These are phyloP conservation scores for Miamiensis avidus DNA, from an alignment of 169 alveolate species.

Conservation along the genomic window DNA sequence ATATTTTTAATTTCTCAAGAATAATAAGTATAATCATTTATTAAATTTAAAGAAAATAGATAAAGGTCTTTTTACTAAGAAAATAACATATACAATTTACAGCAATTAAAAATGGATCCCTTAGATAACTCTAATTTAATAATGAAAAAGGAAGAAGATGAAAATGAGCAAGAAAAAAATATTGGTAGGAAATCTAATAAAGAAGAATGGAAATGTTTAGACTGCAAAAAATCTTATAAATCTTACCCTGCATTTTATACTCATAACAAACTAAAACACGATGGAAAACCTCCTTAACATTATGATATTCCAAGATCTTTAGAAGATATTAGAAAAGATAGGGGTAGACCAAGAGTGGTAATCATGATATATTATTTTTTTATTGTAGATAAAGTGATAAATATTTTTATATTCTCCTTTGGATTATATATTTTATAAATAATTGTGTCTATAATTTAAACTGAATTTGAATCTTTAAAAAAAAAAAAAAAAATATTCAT, in stretches of 20 bases:
- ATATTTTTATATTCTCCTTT: too few species aligned
- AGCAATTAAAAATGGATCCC: neutral
- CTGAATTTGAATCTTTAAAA: too few species aligned
- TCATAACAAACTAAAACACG: conserved; percentile 45
- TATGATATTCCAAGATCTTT: conserved; percentile 46
- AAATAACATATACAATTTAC: too few species aligned
- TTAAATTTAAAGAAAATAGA: too few species aligned
- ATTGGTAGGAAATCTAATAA: neutral
- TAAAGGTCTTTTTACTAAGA: too few species aligned
- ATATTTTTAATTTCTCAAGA: too few species aligned
- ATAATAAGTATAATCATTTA: too few species aligned
- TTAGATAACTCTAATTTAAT: neutral
- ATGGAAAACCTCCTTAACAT: conserved; percentile 42
- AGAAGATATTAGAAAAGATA: conserved; percentile 42
- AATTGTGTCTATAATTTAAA: too few species aligned
- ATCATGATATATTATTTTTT: too few species aligned
- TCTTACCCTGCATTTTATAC: conserved; percentile 53
- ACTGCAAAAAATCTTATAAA: conserved; percentile 39
- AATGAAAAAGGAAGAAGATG: neutral
- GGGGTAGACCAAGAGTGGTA: conserved; percentile 43
- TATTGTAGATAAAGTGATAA: too few species aligned
- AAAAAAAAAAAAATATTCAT: too few species aligned
- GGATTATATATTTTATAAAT: too few species aligned
- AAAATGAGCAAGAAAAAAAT: neutral
- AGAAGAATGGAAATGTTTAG: conserved; percentile 41